Conservation (phyloP, 306 rosid species). For the Gleditsia sinensis region DNA sequence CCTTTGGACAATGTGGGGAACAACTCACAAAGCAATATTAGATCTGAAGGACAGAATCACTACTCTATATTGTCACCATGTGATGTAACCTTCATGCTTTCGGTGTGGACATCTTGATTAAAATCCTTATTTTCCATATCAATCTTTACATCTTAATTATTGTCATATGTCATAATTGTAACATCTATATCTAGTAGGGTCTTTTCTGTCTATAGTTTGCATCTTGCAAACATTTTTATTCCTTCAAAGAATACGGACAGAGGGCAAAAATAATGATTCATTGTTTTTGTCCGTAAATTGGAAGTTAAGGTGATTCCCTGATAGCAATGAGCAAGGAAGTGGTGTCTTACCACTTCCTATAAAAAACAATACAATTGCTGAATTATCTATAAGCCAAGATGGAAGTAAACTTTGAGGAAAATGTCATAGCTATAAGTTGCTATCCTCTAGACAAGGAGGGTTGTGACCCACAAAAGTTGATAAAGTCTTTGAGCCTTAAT, state of each 20-base stretch:
- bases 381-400: too few species aligned
- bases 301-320: too few species aligned
- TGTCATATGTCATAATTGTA: not conserved
- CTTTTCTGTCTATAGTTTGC: conserved; percentile 14
- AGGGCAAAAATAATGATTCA: not conserved
- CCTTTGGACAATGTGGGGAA: conserved; percentile 43
- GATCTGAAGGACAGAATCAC: conserved; percentile 40
- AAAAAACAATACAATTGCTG: too few species aligned
- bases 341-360: too few species aligned
- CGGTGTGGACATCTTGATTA: conserved; percentile 52
- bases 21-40: conserved; percentile 29
- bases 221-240: not conserved
- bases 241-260: not conserved
- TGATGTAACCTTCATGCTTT: conserved; percentile 70
- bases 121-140: not conserved
- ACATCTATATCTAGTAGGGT: not conserved
- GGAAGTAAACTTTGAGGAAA: too few species aligned
- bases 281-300: too few species aligned
- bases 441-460: too few species aligned
- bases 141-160: conserved; percentile 20
- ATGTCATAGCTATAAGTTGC: too few species aligned
- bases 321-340: too few species aligned
- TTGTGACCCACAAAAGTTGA: too few species aligned
- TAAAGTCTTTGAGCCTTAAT: too few species aligned
- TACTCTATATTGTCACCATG: conserved; percentile 79